A percentile compares a stretch with the other conserved stretches of the same genome.
Evolutionary conservation across 1,284 basidiomycete genomes (phyloP).

Genomic region (Pseudozyma thailandica): DNA sequence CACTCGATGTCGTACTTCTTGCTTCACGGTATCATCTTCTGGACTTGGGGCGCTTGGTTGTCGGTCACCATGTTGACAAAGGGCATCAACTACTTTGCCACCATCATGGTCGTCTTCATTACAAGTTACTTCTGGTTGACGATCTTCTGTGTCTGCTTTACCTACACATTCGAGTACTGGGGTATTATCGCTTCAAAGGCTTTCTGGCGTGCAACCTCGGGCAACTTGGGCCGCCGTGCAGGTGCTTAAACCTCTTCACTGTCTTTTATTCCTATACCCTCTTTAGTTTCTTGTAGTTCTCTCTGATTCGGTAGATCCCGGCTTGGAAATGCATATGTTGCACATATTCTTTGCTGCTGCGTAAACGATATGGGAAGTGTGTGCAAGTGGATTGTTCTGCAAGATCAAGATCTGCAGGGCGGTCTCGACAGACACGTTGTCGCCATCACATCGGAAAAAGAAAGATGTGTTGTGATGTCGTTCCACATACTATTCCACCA

Average conservation of each 20-base stretch:
- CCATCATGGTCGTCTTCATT: constrained; percentile 53
- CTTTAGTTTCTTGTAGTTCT: background rate
- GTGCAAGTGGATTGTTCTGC: no score
- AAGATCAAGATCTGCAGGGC: no score
- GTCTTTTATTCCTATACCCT: constrained; percentile 17
- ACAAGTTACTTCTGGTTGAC: constrained; percentile 49
- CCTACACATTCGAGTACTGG: constrained; percentile 61
- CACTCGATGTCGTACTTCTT: constrained; percentile 59
- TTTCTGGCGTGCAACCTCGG: constrained; percentile 52
- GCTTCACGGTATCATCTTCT: constrained; percentile 60
- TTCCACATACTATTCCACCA: no score
- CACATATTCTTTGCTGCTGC: no score
- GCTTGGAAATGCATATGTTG: constrained; percentile 11
- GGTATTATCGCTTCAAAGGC: constrained; percentile 55
- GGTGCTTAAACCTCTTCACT: constrained; percentile 13
- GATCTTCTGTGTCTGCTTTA: constrained; percentile 53
- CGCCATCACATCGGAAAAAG: no score
- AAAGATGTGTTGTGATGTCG: no score
- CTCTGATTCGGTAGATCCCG: background rate
- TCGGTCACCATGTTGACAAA: constrained; percentile 43
- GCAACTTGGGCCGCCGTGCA: constrained; percentile 48
- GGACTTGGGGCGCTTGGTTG: constrained; percentile 58
- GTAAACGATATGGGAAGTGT: background rate
- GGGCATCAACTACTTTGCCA: constrained; percentile 50
- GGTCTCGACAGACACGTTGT: no score